These are phyloP conservation scores for Globisporangium sylvaticum DNA, from an alignment of 352 stramenopile species.

Conservation along the genomic window DNA sequence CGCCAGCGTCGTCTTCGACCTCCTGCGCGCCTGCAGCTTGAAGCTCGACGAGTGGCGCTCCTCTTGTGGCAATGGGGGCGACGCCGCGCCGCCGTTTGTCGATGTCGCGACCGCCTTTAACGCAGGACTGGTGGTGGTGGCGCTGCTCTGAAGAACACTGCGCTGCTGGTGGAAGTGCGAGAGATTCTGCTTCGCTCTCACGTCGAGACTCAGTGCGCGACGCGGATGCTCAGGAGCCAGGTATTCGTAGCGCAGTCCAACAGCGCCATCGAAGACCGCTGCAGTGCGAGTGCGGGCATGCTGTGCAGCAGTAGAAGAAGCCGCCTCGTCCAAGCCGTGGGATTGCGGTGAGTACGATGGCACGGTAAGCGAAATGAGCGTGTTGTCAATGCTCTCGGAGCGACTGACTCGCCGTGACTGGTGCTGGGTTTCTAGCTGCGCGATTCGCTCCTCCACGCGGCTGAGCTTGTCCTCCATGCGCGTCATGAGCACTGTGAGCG, in stretches of 20 bases:
- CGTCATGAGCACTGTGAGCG: neutral
- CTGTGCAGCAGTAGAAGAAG: neutral
- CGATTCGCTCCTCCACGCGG: neutral
- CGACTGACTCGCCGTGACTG: neutral
- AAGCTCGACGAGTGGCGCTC: neutral
- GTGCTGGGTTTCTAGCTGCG: neutral
- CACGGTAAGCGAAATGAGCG: constrained; percentile 5
- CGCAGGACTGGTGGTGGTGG: neutral
- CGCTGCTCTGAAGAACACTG: neutral
- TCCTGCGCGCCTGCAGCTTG: constrained; percentile 1
- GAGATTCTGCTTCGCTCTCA: neutral
- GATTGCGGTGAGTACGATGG: neutral
- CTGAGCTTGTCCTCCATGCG: constrained; percentile 13
- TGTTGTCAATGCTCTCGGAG: constrained; percentile 1
- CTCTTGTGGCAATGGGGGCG: neutral
- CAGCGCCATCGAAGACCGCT: neutral
- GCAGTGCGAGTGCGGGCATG: neutral
- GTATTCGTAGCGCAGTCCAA: neutral
- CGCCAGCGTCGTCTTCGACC: constrained; percentile 8
- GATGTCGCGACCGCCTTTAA: neutral
- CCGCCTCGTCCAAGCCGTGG: neutral
- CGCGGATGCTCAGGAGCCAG: neutral
- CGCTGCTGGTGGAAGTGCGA: neutral
- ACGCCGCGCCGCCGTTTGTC: too few species aligned
- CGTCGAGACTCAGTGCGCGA: neutral